These are phyloP conservation scores for Penicillium sp. DNA, from an alignment of 2,329 filamentous ascomycete species.

Conservation along the genomic window DNA sequence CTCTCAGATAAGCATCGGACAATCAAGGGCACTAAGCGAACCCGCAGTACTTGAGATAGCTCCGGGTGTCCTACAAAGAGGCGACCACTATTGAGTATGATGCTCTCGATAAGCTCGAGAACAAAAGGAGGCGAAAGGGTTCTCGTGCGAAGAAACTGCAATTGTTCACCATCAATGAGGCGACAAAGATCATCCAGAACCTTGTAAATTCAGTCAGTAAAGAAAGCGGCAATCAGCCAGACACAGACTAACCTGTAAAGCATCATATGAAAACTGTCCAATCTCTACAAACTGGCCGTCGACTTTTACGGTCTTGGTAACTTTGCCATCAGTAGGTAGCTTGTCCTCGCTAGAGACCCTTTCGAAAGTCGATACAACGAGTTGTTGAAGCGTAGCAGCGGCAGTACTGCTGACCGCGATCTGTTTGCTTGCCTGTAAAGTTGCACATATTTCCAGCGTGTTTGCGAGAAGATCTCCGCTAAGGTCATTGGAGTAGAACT, in stretches of 20 bases:
- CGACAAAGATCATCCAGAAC: conserved; percentile 89
- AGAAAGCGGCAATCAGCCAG: not conserved
- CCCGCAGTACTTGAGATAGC: conserved; percentile 74
- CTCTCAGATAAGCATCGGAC: conserved; percentile 76
- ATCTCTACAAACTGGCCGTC: conserved; percentile 67
- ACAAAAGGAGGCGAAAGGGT: conserved; percentile 79
- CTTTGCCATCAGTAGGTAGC: conserved; percentile 50
- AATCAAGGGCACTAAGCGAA: conserved; percentile 78
- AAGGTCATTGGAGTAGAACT: conserved; percentile 83
- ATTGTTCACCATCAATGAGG: conserved; percentile 78
- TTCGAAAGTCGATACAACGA: conserved; percentile 90
- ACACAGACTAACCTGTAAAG: conserved; percentile 62
- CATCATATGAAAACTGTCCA: conserved; percentile 77
- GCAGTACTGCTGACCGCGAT: conserved; percentile 93
- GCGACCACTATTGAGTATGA: conserved; percentile 79
- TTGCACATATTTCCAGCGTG: conserved; percentile 86
- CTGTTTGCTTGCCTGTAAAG: conserved; percentile 87
- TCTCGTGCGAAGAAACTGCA: conserved; percentile 78
- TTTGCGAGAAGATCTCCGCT: conserved; percentile 78
- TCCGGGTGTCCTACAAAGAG: conserved; percentile 79
- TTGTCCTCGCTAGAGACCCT: conserved; percentile 80
- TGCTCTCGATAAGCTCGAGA: conserved; percentile 87
- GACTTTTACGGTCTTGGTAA: conserved; percentile 67
- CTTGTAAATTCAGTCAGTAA: conserved; percentile 38
- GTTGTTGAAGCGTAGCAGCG: conserved; percentile 91